These are phyloP conservation scores for Triangularia setosa DNA, from an alignment of 2,329 filamentous ascomycete genomes.

Conservation along the genomic window DNA sequence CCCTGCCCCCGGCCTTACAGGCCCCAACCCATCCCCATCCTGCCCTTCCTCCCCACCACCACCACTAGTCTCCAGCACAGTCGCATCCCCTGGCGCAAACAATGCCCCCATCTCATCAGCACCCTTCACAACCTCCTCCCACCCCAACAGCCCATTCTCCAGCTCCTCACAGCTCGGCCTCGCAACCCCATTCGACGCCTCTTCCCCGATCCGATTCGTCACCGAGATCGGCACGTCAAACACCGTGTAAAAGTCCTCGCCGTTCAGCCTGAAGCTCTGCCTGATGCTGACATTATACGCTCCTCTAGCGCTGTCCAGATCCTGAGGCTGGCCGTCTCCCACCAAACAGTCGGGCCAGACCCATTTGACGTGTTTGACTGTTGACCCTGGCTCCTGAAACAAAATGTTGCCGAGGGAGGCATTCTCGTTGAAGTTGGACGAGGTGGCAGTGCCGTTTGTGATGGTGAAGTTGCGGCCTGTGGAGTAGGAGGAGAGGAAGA, in stretches of 20 bases:
- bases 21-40: slow-evolving; percentile 16
- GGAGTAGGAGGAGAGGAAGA: slow-evolving; percentile 63
- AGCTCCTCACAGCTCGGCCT: slow-evolving; percentile 44
- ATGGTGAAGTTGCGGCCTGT: slow-evolving; percentile 63
- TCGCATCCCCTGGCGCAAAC: slow-evolving; percentile 50
- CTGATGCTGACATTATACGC: slow-evolving; percentile 69
- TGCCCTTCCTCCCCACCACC: slow-evolving; percentile 11
- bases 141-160: slow-evolving; percentile 48
- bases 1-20: slow-evolving; percentile 14
- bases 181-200: slow-evolving; percentile 13
- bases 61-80: slow-evolving; percentile 37
- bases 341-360: slow-evolving; percentile 66
- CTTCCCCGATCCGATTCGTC: slow-evolving; percentile 57
- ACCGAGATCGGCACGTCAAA: slow-evolving; percentile 67
- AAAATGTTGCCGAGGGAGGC: slow-evolving; percentile 58
- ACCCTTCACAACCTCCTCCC: slow-evolving; percentile 42
- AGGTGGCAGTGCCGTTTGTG: slow-evolving; percentile 53
- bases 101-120: slow-evolving; percentile 43
- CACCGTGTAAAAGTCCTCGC: slow-evolving; percentile 61
- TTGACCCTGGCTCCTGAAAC: slow-evolving; percentile 59
- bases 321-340: slow-evolving; percentile 50
- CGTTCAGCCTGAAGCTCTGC: slow-evolving; percentile 65
- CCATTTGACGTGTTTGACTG: slow-evolving; percentile 72
- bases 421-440: slow-evolving; percentile 32
- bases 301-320: slow-evolving; percentile 50